Evolutionary conservation across 257 asterid genomes (phyloP), one percentile per base, ranked within the genome.

Genomic region (Nemophila menziesii): DNA sequence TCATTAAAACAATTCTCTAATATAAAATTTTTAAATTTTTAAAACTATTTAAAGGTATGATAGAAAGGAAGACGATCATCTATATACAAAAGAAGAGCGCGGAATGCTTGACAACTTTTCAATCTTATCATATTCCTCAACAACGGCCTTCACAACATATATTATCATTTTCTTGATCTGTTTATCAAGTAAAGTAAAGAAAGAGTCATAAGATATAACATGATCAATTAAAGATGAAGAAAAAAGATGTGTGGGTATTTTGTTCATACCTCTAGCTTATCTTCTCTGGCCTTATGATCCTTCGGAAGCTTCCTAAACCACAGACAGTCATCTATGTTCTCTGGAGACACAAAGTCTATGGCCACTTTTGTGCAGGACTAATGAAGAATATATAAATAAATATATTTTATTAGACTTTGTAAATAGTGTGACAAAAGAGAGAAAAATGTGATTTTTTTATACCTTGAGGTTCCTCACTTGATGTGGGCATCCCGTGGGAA

Each of bases 311-410:
- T 74, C 68, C 97, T 70, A 53, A 83, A 84, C 68, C 67, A 72
- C 38, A 84, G 62, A 69, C 94, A 89, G 60, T 89, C 95, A 0
- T 57, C 64, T 26, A 89, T 39, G 57, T 78, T 89, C 70, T 89
- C 97, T 0, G 97, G 97, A 53, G 97, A 80, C 40, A 89, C 95
- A 8, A 89, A 89, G 82, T 89, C 98, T 0, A 43, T 80, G 1
- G 98, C 98, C 21, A 89, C 93, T 68, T 89, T 89, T 9, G 98
- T 83, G 54, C 98, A 89, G 0, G 98, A 84, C 98, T 89, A 34
- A 29, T 17, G 33, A 38, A 34, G 42, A 55, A 27, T 39, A 18
- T n/a, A n/a, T 33, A 16, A 39, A n/a, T 46, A 38, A 10, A 13
- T 48, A 56, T 16, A 16, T 11, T 43, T 34, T 19, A 15, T 19